Conservation (phyloP, 1,284 basidiomycete species). For the Cystobasidiaceae sp. region DNA sequence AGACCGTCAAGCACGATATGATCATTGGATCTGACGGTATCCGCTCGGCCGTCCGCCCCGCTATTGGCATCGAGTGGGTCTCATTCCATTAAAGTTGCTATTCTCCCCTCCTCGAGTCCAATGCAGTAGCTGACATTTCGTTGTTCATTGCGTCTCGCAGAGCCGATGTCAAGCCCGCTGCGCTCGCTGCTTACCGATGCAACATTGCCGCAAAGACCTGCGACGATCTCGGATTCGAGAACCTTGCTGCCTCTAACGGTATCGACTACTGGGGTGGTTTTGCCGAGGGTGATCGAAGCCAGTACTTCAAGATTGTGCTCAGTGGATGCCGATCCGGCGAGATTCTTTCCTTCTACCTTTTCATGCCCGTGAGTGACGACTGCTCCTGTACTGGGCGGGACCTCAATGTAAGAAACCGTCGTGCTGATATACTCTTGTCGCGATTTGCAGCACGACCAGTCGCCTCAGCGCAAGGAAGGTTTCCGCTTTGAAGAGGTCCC, state of each 20-base stretch:
- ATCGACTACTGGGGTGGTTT: conserved; percentile 49
- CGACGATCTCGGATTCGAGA: conserved; percentile 45
- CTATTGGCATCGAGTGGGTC: conserved; percentile 39
- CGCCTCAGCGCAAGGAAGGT: conserved; percentile 49
- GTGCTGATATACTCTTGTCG: too few relatives aligned
- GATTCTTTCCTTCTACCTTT: conserved; percentile 48
- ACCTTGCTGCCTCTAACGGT: conserved; percentile 44
- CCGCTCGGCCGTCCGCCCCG: conserved; percentile 41
- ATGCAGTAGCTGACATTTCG: neutral
- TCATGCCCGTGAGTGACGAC: conserved; percentile 40
- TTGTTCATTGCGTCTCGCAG: conserved; percentile 1
- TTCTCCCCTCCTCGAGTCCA: too few relatives aligned
- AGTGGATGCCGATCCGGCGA: conserved; percentile 45
- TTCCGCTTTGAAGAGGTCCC: conserved; percentile 46
- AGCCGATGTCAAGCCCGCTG: conserved; percentile 45
- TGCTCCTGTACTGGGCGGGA: neutral
- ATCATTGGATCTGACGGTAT: conserved; percentile 49
- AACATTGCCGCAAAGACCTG: conserved; percentile 45
- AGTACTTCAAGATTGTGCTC: conserved; percentile 50
- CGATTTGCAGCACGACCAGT: conserved; percentile 42
- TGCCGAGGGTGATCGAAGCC: conserved; percentile 38
- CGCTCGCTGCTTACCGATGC: conserved; percentile 49
- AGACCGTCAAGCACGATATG: conserved; percentile 43
- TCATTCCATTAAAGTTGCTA: too few relatives aligned
- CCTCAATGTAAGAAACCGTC: conserved; percentile 5